A percentile compares a stretch with the other conserved stretches of the same genome.
Conservation (phyloP, 2,329 filamentous ascomycete species). For the Phialemonium atrogriseum region DNA sequence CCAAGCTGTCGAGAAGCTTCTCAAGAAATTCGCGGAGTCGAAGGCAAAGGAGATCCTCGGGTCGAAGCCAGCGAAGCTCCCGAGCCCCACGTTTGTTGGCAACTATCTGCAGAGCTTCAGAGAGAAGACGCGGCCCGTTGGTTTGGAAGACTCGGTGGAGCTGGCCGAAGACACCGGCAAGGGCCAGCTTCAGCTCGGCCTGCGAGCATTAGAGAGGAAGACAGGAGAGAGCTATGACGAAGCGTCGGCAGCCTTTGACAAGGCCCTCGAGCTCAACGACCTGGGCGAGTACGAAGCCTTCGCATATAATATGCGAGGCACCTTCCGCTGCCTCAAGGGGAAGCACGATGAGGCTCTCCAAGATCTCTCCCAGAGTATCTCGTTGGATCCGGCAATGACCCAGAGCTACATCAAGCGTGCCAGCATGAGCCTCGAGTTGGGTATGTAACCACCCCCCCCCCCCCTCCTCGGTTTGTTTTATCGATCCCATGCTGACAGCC, state of each 20-base stretch:
- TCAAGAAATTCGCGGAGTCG: slow-evolving; percentile 94
- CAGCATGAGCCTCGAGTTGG: slow-evolving; percentile 93
- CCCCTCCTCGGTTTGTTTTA: too few species aligned
- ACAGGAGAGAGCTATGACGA: slow-evolving; percentile 89
- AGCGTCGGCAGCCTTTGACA: slow-evolving; percentile 77
- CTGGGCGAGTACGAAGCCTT: slow-evolving; percentile 79
- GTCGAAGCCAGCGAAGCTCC: slow-evolving; percentile 79
- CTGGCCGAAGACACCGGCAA: slow-evolving; percentile 70
- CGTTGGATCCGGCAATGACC: slow-evolving; percentile 77
- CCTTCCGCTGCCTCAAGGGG: slow-evolving; percentile 86
- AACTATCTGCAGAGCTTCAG: slow-evolving; percentile 99
- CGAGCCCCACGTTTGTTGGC: slow-evolving; percentile 91
- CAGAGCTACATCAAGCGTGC: slow-evolving; percentile 99
- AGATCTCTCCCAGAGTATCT: slow-evolving; percentile 88
- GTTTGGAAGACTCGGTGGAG: slow-evolving; percentile 75
- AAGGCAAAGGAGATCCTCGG: slow-evolving; percentile 86
- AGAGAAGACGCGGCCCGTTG: slow-evolving; percentile 66
- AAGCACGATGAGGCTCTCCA: slow-evolving; percentile 75
- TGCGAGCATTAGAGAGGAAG: slow-evolving; percentile 74
- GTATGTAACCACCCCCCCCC: slow-evolving; percentile 33
- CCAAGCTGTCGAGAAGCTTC: slow-evolving; percentile 79
- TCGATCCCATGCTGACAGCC: slow-evolving; percentile 19
- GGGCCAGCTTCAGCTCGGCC: slow-evolving; percentile 76
- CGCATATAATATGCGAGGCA: slow-evolving; percentile 93
- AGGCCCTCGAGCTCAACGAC: slow-evolving; percentile 73